Evolutionary conservation across 345 rosid species (phyloP), one percentile per base, ranked within the genome.

Genomic region (Anacardium occidentale): DNA sequence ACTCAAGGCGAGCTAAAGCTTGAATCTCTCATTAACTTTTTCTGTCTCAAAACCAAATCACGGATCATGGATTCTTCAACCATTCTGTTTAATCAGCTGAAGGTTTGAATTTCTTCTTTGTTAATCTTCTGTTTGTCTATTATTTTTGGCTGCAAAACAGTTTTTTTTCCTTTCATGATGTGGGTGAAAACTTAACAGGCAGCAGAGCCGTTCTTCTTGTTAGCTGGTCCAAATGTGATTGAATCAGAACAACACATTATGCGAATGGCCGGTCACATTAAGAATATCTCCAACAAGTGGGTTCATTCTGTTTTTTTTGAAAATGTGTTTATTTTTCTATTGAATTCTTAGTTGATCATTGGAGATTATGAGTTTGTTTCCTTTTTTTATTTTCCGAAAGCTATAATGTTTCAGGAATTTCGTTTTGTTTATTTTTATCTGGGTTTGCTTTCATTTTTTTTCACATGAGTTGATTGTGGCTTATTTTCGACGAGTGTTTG

Each of bases 191-290:
- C 61, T 52, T 24, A 37, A n/a, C 87, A 95, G 98, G 85, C 80
- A 53, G 89, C 98, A 34, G 89, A 89, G 11, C 97, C 98, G 5
- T 92, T 95, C 79, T 95, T 95, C 86, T 75, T 95, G 77, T 73
- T 92, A 71, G 98, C 98, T 0, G 98, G 98, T 61, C 98, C 94
- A 72, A 92, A 91, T 88, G 99, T 92, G 79, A 95, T 95, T 61
- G 98, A 92, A 84, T 95, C 98, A 5, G 98, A 95, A 76, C 94
- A 95, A 63, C 98, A 95, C 75, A 77, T 88, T 79, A 76, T 92
- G 57, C 79, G 73, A 54, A 89, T 95, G 96, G 98, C 98, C 59
- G 84, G 77, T 42, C 87, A 85, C 76, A 84, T 95, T 32, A 92
- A 91, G 85, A 65, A 76, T 48, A 79, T 95, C 15, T 69, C 94